Conservation (phyloP, 2,329 filamentous ascomycete species). For the Whalleya microplaca region DNA sequence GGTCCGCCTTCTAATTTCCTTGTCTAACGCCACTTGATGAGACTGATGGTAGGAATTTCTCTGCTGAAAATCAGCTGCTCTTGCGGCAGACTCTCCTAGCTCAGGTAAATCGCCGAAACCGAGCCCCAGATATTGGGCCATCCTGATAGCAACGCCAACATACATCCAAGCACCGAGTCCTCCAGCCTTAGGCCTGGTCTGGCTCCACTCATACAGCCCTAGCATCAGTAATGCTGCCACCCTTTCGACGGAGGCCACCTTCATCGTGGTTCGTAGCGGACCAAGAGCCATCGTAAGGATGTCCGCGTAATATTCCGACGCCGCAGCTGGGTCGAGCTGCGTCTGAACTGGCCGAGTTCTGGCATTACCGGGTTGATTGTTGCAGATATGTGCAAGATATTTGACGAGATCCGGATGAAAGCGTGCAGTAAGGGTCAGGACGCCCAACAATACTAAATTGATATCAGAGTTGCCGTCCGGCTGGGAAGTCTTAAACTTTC, state of each 20-base stretch:
- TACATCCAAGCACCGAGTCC: slow-evolving; percentile 69
- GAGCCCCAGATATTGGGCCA: slow-evolving; percentile 65
- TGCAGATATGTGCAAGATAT: slow-evolving; percentile 50
- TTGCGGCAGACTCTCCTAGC: slow-evolving; percentile 33
- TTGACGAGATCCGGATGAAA: slow-evolving; percentile 66
- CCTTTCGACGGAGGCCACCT: slow-evolving; percentile 60
- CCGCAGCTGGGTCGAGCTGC: slow-evolving; percentile 54
- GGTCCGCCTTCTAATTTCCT: slow-evolving; percentile 68
- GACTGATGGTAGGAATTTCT: slow-evolving; percentile 28
- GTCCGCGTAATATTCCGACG: slow-evolving; percentile 68
- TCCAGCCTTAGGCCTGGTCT: slow-evolving; percentile 51
- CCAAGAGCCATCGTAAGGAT: slow-evolving; percentile 57
- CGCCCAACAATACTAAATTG: slow-evolving; percentile 65
- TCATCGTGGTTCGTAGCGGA: slow-evolving; percentile 51
- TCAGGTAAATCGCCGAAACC: slow-evolving; percentile 54
- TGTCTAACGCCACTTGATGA: slow-evolving; percentile 52
- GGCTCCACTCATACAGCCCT: slow-evolving; percentile 72
- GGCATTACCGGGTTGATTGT: slow-evolving; percentile 37
- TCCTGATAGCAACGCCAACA: slow-evolving; percentile 65
- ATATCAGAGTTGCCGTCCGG: slow-evolving; percentile 49
- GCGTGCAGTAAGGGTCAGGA: slow-evolving; percentile 70
- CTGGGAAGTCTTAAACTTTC: slow-evolving; percentile 43
- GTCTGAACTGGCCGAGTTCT: slow-evolving; percentile 41
- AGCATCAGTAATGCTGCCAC: slow-evolving; percentile 73
- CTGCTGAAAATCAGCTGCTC: slow-evolving; percentile 21